These are phyloP conservation scores for Termitomyces sp. DNA, from an alignment of 768 basidiomycete species.

Conservation along the genomic window DNA sequence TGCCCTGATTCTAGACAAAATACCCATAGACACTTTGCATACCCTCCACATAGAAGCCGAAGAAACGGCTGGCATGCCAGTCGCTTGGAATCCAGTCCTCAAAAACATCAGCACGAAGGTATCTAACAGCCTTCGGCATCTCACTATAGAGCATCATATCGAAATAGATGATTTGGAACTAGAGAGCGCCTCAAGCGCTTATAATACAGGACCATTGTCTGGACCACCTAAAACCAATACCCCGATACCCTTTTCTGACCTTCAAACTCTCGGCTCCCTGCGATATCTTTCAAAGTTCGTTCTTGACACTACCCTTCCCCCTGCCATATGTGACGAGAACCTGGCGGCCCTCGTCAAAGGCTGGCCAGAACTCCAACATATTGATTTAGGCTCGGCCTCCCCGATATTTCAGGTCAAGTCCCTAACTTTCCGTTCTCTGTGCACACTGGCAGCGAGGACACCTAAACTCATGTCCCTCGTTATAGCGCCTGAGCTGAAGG, in stretches of 20 bases:
- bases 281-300: conserved; percentile 29
- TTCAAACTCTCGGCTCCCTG: conserved; percentile 32
- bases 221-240: conserved; percentile 10
- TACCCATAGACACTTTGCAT: conserved; percentile 28
- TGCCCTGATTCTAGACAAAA: conserved; percentile 27
- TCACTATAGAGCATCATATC: conserved; percentile 41
- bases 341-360: conserved; percentile 33
- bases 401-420: conserved; percentile 13
- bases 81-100: conserved; percentile 34
- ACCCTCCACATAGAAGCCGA: conserved; percentile 37
- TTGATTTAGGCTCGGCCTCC: conserved; percentile 34
- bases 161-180: conserved; percentile 29
- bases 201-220: conserved; percentile 4
- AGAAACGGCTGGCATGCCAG: conserved; percentile 16
- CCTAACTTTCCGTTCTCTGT: conserved; percentile 25
- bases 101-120: conserved; percentile 22
- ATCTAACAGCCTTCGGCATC: conserved; percentile 26
- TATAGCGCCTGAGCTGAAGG: conserved; percentile 23
- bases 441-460: conserved; percentile 20
- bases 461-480: conserved; percentile 26
- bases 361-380: conserved; percentile 42
- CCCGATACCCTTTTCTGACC: conserved; percentile 25
- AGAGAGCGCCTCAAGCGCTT: conserved; percentile 15
- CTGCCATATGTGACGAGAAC: conserved; percentile 32
- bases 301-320: conserved; percentile 37